Conservation (phyloP, 108 stramenopile species). For the Fragilariopsis cylindrus region DNA sequence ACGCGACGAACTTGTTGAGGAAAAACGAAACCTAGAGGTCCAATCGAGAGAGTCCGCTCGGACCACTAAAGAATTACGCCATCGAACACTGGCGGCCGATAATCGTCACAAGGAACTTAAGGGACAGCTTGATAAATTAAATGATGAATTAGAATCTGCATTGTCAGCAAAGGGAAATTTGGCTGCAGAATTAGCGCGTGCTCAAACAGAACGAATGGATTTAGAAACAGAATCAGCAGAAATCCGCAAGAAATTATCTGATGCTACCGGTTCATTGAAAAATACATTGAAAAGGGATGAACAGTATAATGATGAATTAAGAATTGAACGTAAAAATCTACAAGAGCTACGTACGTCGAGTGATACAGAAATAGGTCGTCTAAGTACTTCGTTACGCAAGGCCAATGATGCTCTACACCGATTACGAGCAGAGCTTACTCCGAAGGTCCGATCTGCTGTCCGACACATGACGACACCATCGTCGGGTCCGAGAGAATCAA, state of each 20-base stretch:
- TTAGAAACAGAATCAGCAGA: conserved; percentile 15
- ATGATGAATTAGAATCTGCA: conserved; percentile 16
- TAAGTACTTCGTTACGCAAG: conserved; percentile 10
- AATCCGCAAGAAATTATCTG: conserved; percentile 10
- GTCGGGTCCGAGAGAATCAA: not conserved
- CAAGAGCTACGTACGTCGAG: conserved; percentile 7
- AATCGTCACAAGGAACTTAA: conserved; percentile 37
- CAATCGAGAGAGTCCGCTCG: conserved; percentile 18
- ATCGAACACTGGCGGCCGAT: conserved; percentile 29
- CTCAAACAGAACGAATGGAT: conserved; percentile 16
- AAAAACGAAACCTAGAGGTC: conserved; percentile 18
- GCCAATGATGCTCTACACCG: conserved; percentile 13
- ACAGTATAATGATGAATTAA: not conserved
- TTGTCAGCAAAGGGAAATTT: conserved; percentile 15
- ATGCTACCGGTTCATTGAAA: not conserved
- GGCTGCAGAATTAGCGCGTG: conserved; percentile 11
- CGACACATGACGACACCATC: conserved; percentile 1
- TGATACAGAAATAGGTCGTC: conserved; percentile 5
- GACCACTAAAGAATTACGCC: conserved; percentile 32
- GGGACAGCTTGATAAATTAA: conserved; percentile 22
- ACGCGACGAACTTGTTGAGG: conserved; percentile 1
- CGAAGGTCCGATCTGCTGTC: conserved; percentile 11
- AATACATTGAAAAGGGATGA: not conserved
- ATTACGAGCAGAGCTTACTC: conserved; percentile 9
- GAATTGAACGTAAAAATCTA: not conserved